phyloP scores from a whole-genome alignment of 208 protist species.

The Leishmania aethiopica region DNA sequence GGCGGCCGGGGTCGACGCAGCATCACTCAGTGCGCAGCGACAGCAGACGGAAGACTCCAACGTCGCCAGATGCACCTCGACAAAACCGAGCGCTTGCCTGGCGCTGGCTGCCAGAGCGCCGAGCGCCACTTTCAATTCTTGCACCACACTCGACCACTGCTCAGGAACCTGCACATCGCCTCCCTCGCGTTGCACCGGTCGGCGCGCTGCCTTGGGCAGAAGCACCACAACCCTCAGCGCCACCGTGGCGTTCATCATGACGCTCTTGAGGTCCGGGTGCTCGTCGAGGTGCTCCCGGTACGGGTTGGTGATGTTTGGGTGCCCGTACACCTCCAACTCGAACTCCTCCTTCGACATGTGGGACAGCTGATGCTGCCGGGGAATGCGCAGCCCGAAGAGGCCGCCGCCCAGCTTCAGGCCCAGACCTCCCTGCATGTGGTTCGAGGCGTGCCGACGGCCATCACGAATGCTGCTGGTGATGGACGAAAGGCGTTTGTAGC shows the following conservation, averaged over 20 bases:
- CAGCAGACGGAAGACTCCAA: constrained; percentile 41
- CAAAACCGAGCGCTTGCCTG: not conserved
- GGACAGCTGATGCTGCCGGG: constrained; percentile 76
- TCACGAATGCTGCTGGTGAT: constrained; percentile 66
- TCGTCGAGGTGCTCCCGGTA: constrained; percentile 72
- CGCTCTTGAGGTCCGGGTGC: constrained; percentile 70
- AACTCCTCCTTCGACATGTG: constrained; percentile 71
- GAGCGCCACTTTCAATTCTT: constrained; percentile 15
- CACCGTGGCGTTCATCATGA: constrained; percentile 76
- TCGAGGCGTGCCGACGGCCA: constrained; percentile 71
- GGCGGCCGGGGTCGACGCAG: not conserved
- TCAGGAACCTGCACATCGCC: constrained; percentile 3
- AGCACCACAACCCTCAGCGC: constrained; percentile 64
- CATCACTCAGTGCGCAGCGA: not conserved
- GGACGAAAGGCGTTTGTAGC: constrained; percentile 76
- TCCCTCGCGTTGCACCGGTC: not conserved
- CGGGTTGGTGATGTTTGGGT: constrained; percentile 92
- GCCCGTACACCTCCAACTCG: constrained; percentile 77
- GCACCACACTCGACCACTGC: constrained; percentile 21
- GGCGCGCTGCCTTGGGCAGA: constrained; percentile 66
- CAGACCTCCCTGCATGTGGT: constrained; percentile 82
- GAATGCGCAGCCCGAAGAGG: constrained; percentile 87
- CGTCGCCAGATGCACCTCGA: constrained; percentile 46
- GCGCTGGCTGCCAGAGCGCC: not conserved
- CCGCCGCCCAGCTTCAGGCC: constrained; percentile 87